A percentile compares a stretch with the other conserved stretches of the same genome.
Conservation (phyloP, 768 basidiomycete genomes). For the Suillus lakei region DNA sequence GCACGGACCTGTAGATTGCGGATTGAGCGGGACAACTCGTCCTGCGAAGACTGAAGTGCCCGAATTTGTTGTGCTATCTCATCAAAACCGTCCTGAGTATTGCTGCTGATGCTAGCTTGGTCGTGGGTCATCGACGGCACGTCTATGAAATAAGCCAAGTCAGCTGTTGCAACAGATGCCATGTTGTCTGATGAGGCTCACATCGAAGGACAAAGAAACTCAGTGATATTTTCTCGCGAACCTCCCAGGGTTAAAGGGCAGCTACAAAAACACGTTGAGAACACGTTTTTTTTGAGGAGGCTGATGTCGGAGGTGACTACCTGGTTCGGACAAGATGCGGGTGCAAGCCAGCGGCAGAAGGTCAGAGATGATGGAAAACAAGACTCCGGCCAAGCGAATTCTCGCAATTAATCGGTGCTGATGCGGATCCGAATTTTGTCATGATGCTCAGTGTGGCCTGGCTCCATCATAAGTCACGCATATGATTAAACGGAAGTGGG, state of each 20-base stretch:
- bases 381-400: background rate
- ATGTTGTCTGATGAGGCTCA: slow-evolving; percentile 19
- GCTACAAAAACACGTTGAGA: slow-evolving; percentile 26
- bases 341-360: slow-evolving; percentile 19
- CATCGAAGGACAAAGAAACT: slow-evolving; percentile 25
- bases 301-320: slow-evolving; percentile 21
- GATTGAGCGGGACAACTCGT: slow-evolving; percentile 30
- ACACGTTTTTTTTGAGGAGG: slow-evolving; percentile 34
- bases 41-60: slow-evolving; percentile 33
- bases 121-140: slow-evolving; percentile 26
- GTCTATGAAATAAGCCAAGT: slow-evolving; percentile 12
- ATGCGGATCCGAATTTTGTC: slow-evolving; percentile 2
- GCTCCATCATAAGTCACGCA: background rate
- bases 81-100: slow-evolving; percentile 27
- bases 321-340: slow-evolving; percentile 23
- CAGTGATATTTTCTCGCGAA: slow-evolving; percentile 23
- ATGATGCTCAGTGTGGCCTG: background rate
- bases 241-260: slow-evolving; percentile 32
- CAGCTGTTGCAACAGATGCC: background rate
- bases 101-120: slow-evolving; percentile 23
- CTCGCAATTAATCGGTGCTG: slow-evolving; percentile 5
- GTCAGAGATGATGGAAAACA: background rate
- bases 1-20: slow-evolving; percentile 33
- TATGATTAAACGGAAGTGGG: slow-evolving; percentile 1
- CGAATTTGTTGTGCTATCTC: slow-evolving; percentile 30